Percentiles rank a stretch among this genome's conserved stretches.
These are phyloP conservation scores for Xerocomus potaroensis DNA, from an alignment of 768 basidiomycete species.

Conservation along the genomic window DNA sequence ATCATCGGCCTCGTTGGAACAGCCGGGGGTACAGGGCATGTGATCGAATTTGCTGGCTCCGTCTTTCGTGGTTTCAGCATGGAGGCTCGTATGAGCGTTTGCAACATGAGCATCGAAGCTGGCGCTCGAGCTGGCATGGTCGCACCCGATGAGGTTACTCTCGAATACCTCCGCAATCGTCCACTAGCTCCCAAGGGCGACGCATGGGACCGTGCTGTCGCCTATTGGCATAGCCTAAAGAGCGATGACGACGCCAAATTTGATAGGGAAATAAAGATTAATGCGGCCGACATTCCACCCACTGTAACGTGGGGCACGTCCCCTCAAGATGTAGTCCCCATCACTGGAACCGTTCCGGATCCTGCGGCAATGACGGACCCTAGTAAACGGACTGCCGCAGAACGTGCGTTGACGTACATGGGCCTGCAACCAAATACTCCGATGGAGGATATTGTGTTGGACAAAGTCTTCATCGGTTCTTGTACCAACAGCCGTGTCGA, in stretches of 20 bases:
- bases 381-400: constrained; percentile 61
- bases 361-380: constrained; percentile 63
- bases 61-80: constrained; percentile 81
- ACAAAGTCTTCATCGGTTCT: constrained; percentile 92
- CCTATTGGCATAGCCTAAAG: constrained; percentile 80
- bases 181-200: constrained; percentile 82
- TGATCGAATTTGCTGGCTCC: constrained; percentile 90
- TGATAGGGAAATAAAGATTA: constrained; percentile 76
- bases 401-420: constrained; percentile 83
- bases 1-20: constrained; percentile 91
- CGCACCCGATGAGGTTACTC: constrained; percentile 84
- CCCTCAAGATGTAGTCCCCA: constrained; percentile 82
- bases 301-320: constrained; percentile 94
- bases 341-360: constrained; percentile 77
- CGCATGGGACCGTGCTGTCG: constrained; percentile 78
- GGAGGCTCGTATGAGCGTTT: constrained; percentile 88
- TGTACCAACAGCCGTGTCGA: constrained; percentile 95
- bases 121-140: constrained; percentile 93
- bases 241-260: constrained; percentile 82
- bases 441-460: constrained; percentile 75
- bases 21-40: constrained; percentile 89
- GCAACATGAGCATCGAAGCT: constrained; percentile 95
- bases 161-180: constrained; percentile 75
- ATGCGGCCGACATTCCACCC: constrained; percentile 81
- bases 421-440: constrained; percentile 72